Evolutionary conservation across 2,329 filamentous ascomycete genomes (phyloP), one percentile per base, ranked within the genome.

Genomic region (Apiospora koreana): DNA sequence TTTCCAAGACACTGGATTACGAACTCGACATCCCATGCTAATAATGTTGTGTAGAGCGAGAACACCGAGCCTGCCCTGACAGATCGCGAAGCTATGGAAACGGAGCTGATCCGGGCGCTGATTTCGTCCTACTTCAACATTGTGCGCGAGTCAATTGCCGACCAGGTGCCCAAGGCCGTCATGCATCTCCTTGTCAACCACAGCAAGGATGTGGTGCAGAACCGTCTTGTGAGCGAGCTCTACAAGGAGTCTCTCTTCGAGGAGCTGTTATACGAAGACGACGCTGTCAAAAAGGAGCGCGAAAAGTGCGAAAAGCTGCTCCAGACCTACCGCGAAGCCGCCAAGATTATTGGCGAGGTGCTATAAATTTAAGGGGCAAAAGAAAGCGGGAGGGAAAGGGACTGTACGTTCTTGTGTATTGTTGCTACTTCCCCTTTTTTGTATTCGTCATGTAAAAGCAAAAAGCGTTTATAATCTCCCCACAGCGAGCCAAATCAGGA

Each of bases 121-220:
- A 99, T 99, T 80, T 97, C 94, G 42, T 98, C 95, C 1, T 99
- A 99, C 86, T 99, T 99, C 86, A 97, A 97, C 81, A 99, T 99
- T 78, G 96, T 99, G 65, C 93, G 96, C 73, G 96, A 99, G 83
- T 95, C 94, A n/a, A 97, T 98, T 77, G 95, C 95, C 62, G 96
- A 99, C 80, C 95, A 98, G 83, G 96, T 99, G 14, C 96, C 96
- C 75, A 99, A 99, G 84, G 96, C 96, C 6, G 93, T 99, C 76
- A 99, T 99, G 96, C 96, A 99, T 81, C 89, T 99, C 65, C 89
- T 99, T 43, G 96, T 99, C 79, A 99, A 99, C 83, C 94, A 98
- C 85, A 97, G 94, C 84, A 98, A 98, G 82, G 96, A 99, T 75
- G 95, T 95, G 16, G 95, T 99, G 42, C 96, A 99, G 82, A 99